Percentiles rank a stretch among this genome's conserved stretches.
Evolutionary conservation across 1,284 basidiomycete genomes (phyloP).

Genomic region (Hypsizygus ulmarius): DNA sequence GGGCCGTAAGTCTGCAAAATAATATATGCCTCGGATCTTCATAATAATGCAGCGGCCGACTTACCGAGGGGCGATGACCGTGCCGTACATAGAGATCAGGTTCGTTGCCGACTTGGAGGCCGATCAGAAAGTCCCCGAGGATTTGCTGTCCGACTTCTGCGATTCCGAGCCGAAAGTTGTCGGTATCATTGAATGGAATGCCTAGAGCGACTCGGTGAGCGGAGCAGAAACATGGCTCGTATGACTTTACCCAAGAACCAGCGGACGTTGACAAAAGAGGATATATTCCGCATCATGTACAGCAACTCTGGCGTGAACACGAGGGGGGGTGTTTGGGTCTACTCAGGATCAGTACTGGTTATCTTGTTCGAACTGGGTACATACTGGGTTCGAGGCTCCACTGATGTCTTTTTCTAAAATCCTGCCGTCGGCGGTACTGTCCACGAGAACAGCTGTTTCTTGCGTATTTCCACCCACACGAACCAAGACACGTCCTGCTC

Average conservation of each 20-base stretch:
- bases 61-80: conserved; percentile 15
- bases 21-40: not conserved
- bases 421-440: conserved; percentile 38
- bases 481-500: conserved; percentile 56
- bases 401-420: conserved; percentile 42
- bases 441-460: conserved; percentile 52
- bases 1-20: conserved; percentile 33
- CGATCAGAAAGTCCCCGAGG: conserved; percentile 58
- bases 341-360: not conserved
- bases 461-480: conserved; percentile 80
- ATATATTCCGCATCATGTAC: conserved; percentile 56
- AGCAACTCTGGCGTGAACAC: conserved; percentile 50
- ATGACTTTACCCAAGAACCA: conserved; percentile 56
- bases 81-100: conserved; percentile 57
- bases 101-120: conserved; percentile 67
- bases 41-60: not conserved
- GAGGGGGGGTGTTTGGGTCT: conserved; percentile 51
- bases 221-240: not conserved
- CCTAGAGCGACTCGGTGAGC: conserved; percentile 15
- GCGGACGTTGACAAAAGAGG: conserved; percentile 47
- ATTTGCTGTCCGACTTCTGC: conserved; percentile 44
- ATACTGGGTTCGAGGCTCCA: conserved; percentile 39
- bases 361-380: conserved; percentile 14
- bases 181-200: conserved; percentile 51
- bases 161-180: conserved; percentile 51